A percentile compares a stretch with the other conserved stretches of the same genome.
Evolutionary conservation across 371 early-diverging fungal species (phyloP).

Genomic region (Mortierella sp.): DNA sequence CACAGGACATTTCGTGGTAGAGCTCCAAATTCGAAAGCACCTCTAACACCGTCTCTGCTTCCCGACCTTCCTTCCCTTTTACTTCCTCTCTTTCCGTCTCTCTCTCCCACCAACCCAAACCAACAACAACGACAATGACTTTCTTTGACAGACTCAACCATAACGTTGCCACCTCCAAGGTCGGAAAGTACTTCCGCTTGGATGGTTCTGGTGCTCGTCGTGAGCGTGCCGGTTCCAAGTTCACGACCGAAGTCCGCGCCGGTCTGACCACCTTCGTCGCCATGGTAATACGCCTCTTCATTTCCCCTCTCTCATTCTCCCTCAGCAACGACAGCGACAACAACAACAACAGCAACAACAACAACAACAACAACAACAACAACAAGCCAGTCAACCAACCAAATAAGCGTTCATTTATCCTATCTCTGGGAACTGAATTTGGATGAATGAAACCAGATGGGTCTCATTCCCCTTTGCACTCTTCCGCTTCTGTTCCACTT

Average conservation of each 20-base stretch:
- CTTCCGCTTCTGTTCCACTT: neutral
- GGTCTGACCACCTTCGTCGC: conserved; percentile 80
- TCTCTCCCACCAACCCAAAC: neutral
- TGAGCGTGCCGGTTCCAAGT: conserved; percentile 71
- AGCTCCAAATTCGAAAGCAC: conserved; percentile 54
- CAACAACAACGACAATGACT: conserved; percentile 19
- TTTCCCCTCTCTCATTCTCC: neutral
- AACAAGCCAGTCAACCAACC: neutral
- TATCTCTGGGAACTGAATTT: neutral
- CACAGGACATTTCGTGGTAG: conserved; percentile 19
- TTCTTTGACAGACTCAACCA: conserved; percentile 60
- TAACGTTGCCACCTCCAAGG: conserved; percentile 62
- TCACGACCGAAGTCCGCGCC: conserved; percentile 78
- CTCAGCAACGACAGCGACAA: neutral
- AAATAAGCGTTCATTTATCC: neutral
- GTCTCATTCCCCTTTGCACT: neutral
- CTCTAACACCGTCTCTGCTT: conserved; percentile 22
- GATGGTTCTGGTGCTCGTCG: conserved; percentile 70
- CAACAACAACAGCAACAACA: too few species aligned
- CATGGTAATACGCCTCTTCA: conserved; percentile 60
- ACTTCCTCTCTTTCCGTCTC: neutral
- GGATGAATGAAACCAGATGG: neutral
- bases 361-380: neutral
- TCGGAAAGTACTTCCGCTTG: conserved; percentile 76
- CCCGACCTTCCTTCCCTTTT: conserved; percentile 1